Evolutionary conservation across 805 yeast genomes (phyloP).

Genomic region (Tetrapisispora pingtungensis): DNA sequence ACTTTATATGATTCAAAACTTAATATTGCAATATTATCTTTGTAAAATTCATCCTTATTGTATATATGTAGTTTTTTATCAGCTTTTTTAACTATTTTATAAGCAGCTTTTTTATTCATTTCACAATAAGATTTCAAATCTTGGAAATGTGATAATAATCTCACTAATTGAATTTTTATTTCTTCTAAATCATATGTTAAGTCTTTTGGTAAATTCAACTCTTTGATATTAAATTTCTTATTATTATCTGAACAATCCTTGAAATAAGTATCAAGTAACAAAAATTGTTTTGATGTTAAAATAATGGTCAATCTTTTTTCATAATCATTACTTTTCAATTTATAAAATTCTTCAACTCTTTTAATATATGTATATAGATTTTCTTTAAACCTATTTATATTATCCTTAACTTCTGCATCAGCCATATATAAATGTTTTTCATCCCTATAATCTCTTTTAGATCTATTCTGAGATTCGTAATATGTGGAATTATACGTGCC

Average conservation of each 20-base stretch:
- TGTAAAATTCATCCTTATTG: conserved; percentile 46
- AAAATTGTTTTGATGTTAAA: conserved; percentile 27
- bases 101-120: conserved; percentile 79
- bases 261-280: not conserved
- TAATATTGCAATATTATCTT: conserved; percentile 41
- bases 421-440: conserved; percentile 21
- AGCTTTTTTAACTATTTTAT: conserved; percentile 78
- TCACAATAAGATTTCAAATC: conserved; percentile 93
- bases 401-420: conserved; percentile 35
- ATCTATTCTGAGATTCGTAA: conserved; percentile 7
- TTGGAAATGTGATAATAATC: conserved; percentile 63
- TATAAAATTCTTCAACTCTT: conserved; percentile 69
- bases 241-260: not conserved
- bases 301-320: conserved; percentile 52
- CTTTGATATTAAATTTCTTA: not conserved
- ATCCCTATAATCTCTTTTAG: conserved; percentile 4
- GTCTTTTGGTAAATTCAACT: conserved; percentile 6
- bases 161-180: conserved; percentile 56
- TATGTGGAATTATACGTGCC: not conserved
- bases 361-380: conserved; percentile 74
- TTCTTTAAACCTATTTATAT: conserved; percentile 59
- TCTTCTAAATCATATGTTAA: conserved; percentile 45
- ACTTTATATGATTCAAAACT: conserved; percentile 70
- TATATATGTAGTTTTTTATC: conserved; percentile 64
- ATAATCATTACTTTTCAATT: conserved; percentile 63